A percentile compares a stretch with the other conserved stretches of the same genome.
Conservation (phyloP, 148 eudicot species). For the Mesembryanthemum crystallinum region DNA sequence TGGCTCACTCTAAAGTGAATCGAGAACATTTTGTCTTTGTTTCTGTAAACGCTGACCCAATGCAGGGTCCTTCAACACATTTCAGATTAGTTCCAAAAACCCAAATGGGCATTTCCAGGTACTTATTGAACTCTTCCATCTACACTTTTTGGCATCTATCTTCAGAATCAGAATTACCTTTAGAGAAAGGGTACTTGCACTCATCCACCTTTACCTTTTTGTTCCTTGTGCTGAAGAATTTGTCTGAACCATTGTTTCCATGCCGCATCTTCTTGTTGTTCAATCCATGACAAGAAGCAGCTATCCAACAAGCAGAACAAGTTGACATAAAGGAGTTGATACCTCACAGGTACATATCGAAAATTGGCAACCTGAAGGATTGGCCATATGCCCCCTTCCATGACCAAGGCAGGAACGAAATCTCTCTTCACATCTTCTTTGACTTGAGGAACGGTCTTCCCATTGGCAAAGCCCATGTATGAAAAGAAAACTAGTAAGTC, state of each 20-base stretch:
- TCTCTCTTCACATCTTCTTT: constrained; percentile 89
- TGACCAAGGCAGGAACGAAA: constrained; percentile 68
- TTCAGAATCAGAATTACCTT: neutral
- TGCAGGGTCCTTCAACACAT: constrained; percentile 6
- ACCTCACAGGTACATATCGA: constrained; percentile 75
- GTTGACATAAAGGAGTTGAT: constrained; percentile 93
- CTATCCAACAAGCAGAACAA: constrained; percentile 93
- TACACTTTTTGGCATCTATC: neutral
- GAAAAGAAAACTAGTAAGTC: constrained; percentile 88
- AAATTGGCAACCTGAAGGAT: constrained; percentile 90
- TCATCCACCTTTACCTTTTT: constrained; percentile 52
- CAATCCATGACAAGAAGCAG: constrained; percentile 91
- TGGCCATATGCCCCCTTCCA: constrained; percentile 95
- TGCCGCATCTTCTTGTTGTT: constrained; percentile 87
- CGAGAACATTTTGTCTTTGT: neutral
- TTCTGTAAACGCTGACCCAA: constrained; percentile 4
- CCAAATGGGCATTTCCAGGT: constrained; percentile 8
- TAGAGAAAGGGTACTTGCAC: neutral
- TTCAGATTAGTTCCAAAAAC: constrained; percentile 11
- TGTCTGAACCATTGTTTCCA: constrained; percentile 83
- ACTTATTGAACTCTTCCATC: neutral
- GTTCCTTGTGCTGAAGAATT: constrained; percentile 41
- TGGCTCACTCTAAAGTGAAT: neutral
- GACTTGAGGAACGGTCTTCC: constrained; percentile 64
- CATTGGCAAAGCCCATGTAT: constrained; percentile 87